phyloP scores from a whole-genome alignment of 73 alveolate genomes.

The Paramecium pentaurelia region DNA sequence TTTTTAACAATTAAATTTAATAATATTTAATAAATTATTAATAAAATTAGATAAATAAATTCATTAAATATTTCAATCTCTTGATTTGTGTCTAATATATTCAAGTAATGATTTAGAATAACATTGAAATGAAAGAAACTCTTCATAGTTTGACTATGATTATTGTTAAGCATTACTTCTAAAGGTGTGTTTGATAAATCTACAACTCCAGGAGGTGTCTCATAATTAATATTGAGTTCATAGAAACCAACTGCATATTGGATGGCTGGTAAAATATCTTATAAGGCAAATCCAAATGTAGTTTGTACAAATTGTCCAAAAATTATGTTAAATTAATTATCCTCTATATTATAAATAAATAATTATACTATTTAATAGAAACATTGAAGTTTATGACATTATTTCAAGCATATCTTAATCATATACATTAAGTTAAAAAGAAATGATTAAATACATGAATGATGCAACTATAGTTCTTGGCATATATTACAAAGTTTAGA shows the following conservation, averaged over 20 bases:
- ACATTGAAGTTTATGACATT: slow-evolving; percentile 16
- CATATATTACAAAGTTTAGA: not conserved
- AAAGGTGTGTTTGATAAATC: not conserved
- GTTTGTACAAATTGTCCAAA: slow-evolving; percentile 44
- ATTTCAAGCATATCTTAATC: not conserved
- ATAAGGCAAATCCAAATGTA: slow-evolving; percentile 32
- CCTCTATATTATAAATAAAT: not conserved
- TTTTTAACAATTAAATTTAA: too few species aligned
- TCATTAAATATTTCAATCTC: not conserved
- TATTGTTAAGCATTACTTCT: slow-evolving; percentile 30
- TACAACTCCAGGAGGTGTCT: slow-evolving; percentile 54
- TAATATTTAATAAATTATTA: not conserved
- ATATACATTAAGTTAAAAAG: not conserved
- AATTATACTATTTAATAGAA: not conserved
- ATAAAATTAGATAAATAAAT: not conserved
- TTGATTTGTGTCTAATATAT: not conserved
- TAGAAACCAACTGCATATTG: slow-evolving; percentile 41
- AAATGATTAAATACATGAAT: not conserved
- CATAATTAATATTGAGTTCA: slow-evolving; percentile 40
- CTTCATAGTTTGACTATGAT: slow-evolving; percentile 51
- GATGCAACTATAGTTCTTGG: slow-evolving; percentile 37
- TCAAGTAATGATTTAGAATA: slow-evolving; percentile 10
- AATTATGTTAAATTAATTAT: not conserved
- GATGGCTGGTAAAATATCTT: slow-evolving; percentile 48
- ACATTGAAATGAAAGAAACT: slow-evolving; percentile 51